Conservation (phyloP, 2,329 filamentous ascomycete genomes). For the Penicillium hordei region DNA sequence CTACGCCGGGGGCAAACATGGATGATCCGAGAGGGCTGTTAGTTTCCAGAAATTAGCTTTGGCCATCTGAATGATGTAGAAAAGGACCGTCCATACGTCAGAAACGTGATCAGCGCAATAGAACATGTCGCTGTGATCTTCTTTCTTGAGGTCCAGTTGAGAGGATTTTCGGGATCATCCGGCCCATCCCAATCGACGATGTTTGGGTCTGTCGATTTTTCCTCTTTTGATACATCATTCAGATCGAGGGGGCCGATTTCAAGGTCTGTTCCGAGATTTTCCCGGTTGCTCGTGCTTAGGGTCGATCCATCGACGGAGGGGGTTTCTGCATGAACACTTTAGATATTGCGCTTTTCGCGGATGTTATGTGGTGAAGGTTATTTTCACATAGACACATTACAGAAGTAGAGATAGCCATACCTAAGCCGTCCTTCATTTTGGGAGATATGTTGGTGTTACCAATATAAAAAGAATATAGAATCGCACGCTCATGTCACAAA, state of each 20-base stretch:
- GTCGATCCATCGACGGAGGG: constrained; percentile 19
- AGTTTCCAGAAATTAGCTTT: background rate
- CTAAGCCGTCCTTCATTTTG: background rate
- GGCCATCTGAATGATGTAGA: constrained; percentile 11
- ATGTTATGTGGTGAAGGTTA: background rate
- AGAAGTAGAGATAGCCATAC: background rate
- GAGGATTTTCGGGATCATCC: constrained; percentile 47
- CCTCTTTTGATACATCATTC: background rate
- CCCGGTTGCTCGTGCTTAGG: constrained; percentile 14
- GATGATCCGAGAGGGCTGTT: constrained; percentile 40
- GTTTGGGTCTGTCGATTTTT: constrained; percentile 41
- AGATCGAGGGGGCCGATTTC: constrained; percentile 9
- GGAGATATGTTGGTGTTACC: background rate
- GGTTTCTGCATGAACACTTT: background rate
- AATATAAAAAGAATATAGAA: background rate
- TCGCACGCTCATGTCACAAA: background rate
- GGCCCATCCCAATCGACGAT: constrained; percentile 61
- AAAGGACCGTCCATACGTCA: constrained; percentile 12
- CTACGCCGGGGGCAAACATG: constrained; percentile 48
- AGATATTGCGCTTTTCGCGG: background rate
- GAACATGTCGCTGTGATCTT: constrained; percentile 51
- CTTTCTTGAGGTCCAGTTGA: constrained; percentile 29
- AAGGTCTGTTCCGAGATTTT: constrained; percentile 10
- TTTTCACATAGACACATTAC: background rate
- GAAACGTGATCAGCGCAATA: constrained; percentile 47